Evolutionary conservation across 192 early-diverging fungal species (phyloP).

Genomic region (Spizellomyces punctatus): DNA sequence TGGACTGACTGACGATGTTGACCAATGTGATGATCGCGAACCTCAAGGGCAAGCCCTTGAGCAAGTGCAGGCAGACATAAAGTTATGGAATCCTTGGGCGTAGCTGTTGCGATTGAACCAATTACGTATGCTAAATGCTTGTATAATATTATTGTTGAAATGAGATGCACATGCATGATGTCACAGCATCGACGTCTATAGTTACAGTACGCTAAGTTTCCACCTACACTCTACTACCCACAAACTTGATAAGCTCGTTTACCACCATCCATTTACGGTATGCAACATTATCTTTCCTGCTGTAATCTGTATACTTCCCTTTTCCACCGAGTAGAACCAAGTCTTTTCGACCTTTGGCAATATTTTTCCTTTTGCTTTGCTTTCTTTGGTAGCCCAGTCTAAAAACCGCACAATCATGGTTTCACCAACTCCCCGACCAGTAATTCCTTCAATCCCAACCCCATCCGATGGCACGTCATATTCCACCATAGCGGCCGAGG

Average conservation of each 20-base stretch:
- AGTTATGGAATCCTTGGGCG: no score
- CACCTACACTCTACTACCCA: no score
- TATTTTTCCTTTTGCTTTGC: not conserved
- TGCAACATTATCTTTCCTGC: conserved; percentile 33
- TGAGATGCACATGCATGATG: no score
- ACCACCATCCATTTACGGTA: conserved; percentile 32
- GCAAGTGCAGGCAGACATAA: no score
- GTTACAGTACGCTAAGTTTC: no score
- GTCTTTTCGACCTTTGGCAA: conserved; percentile 31
- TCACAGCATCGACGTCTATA: no score
- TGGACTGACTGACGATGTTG: conserved; percentile 15
- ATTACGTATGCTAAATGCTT: no score
- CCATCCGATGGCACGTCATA: conserved; percentile 23
- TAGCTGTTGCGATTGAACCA: no score
- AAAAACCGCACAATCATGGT: conserved; percentile 27
- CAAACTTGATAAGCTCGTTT: not conserved
- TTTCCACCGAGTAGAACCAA: conserved; percentile 30
- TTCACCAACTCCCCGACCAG: conserved; percentile 23
- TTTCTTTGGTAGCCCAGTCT: conserved; percentile 21
- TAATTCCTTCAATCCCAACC: conserved; percentile 13
- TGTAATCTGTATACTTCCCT: conserved; percentile 33
- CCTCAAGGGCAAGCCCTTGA: no score
- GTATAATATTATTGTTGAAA: no score
- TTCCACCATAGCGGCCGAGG: not conserved
- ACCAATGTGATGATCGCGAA: no score